Conservation (phyloP, 371 early-diverging fungal genomes). For the Lichtheimia ramosa region DNA sequence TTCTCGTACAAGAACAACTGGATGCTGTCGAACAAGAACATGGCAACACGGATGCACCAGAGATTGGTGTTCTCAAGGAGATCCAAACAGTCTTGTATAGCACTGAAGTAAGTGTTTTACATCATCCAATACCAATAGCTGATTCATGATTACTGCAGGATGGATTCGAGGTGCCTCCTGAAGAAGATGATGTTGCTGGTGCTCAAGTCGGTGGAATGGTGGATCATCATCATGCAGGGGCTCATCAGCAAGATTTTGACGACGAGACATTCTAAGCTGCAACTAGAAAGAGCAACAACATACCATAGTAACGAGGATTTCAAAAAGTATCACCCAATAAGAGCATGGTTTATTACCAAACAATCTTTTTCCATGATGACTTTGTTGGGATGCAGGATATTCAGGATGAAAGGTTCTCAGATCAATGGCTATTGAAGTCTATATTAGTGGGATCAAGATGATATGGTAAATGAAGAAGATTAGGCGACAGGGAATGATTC, state of each 20-base stretch:
- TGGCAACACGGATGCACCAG: constrained; percentile 39
- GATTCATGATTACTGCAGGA: constrained; percentile 16
- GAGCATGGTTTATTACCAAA: too few species aligned
- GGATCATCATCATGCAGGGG: constrained; percentile 7
- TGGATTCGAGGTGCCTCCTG: constrained; percentile 39
- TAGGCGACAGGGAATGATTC: too few species aligned
- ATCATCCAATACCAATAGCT: not conserved
- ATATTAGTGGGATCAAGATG: too few species aligned
- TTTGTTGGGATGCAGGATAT: too few species aligned
- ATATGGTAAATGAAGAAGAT: too few species aligned
- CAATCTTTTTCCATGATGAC: too few species aligned
- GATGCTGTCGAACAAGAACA: constrained; percentile 29
- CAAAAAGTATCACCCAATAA: too few species aligned
- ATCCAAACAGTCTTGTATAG: constrained; percentile 80
- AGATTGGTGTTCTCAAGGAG: constrained; percentile 61
- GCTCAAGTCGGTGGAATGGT: constrained; percentile 9
- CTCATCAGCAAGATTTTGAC: constrained; percentile 24
- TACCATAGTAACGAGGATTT: too few species aligned
- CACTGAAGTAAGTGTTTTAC: constrained; percentile 65
- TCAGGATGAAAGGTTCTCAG: too few species aligned
- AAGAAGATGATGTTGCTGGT: constrained; percentile 19
- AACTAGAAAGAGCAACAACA: not conserved
- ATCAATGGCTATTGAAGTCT: too few species aligned
- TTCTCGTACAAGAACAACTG: constrained; percentile 77
- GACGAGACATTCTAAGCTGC: constrained; percentile 45